Percentiles rank a stretch among this genome's conserved stretches.
Conservation (phyloP, 2,329 filamentous ascomycete species). For the Lecanicillium sp. region DNA sequence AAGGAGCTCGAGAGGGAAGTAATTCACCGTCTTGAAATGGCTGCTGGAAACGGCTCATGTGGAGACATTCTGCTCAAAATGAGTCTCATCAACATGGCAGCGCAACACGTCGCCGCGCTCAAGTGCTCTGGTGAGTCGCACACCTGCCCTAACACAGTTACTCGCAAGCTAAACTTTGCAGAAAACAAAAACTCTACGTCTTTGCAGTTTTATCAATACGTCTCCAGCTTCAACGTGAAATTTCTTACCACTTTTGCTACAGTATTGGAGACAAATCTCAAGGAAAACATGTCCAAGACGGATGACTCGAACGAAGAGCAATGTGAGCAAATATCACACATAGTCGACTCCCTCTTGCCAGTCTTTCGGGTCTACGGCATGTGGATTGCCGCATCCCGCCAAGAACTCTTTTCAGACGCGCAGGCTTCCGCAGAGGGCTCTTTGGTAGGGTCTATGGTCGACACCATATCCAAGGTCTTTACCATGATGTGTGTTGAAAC, state of each 20-base stretch:
- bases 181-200: conserved; percentile 41
- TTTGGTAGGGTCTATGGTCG: conserved; percentile 41
- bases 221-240: conserved; percentile 71
- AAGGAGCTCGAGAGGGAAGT: conserved; percentile 83
- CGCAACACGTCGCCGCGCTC: conserved; percentile 61
- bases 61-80: conserved; percentile 68
- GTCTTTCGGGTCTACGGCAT: conserved; percentile 48
- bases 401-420: conserved; percentile 41
- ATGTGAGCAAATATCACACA: conserved; percentile 28
- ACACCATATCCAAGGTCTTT: conserved; percentile 39
- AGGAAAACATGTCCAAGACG: conserved; percentile 18
- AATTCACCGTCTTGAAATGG: conserved; percentile 66
- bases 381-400: conserved; percentile 44
- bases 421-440: conserved; percentile 35
- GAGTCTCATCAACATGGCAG: conserved; percentile 77
- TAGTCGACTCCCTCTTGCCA: conserved; percentile 40
- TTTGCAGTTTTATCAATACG: conserved; percentile 53
- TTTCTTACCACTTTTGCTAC: conserved; percentile 69
- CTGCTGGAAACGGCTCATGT: conserved; percentile 62
- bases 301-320: conserved; percentile 20
- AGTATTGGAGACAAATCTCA: conserved; percentile 63
- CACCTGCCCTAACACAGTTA: not conserved
- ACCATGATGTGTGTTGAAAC: conserved; percentile 42
- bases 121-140: conserved; percentile 30
- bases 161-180: conserved; percentile 20